phyloP scores from a whole-genome alignment of 2,329 filamentous ascomycete genomes.

The Paramyrothecium sp. region DNA sequence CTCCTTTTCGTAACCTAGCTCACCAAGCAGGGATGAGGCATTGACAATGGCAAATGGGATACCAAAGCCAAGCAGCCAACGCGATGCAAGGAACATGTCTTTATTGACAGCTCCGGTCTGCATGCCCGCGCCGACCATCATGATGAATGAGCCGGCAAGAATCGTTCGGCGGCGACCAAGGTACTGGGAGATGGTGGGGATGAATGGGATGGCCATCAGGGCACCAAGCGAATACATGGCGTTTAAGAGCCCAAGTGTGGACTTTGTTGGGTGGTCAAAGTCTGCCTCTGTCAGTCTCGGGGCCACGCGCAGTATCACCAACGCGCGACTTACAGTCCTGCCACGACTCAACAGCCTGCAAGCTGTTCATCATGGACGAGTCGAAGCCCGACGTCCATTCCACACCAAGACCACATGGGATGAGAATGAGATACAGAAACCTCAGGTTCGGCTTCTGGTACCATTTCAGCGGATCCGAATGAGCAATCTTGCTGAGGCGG shows the following conservation, averaged over 20 bases:
- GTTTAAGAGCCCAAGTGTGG: conserved; percentile 38
- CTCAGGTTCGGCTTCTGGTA: conserved; percentile 38
- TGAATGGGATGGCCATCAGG: conserved; percentile 38
- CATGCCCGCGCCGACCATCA: conserved; percentile 11
- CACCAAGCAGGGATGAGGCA: conserved; percentile 31
- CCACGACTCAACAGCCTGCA: conserved; percentile 39
- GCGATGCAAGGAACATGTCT: conserved; percentile 30
- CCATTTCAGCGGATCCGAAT: conserved; percentile 33
- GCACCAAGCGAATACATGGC: conserved; percentile 42
- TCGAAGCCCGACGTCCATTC: conserved; percentile 43
- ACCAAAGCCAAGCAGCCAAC: conserved; percentile 30
- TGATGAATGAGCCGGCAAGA: conserved; percentile 23
- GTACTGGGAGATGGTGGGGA: conserved; percentile 33
- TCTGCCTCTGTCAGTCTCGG: conserved; percentile 22
- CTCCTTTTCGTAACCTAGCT: conserved; percentile 26
- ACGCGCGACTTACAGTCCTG: conserved; percentile 25
- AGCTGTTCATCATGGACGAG: conserved; percentile 42
- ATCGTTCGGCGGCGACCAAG: conserved; percentile 37
- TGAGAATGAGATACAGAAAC: conserved; percentile 35
- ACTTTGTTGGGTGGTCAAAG: conserved; percentile 37
- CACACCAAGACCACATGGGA: conserved; percentile 38
- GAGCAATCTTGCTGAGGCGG: conserved; percentile 30
- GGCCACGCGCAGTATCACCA: neutral
- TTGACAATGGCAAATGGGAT: conserved; percentile 31
- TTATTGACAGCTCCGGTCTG: conserved; percentile 15